These are phyloP conservation scores for Aspergillus sp. DNA, from an alignment of 2,329 filamentous ascomycete species.

Conservation along the genomic window DNA sequence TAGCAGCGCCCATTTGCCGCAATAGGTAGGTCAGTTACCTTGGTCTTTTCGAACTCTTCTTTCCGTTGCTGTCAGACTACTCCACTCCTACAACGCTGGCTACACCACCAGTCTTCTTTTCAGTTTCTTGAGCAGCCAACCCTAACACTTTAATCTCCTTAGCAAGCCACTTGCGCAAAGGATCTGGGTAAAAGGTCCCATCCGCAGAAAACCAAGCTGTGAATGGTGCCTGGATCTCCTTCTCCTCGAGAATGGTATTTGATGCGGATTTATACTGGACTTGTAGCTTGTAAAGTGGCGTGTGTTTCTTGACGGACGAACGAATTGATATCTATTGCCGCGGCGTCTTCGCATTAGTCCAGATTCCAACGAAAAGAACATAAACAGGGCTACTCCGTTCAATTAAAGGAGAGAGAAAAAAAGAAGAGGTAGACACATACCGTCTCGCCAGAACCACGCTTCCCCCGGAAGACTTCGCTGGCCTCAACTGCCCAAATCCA, in stretches of 20 bases:
- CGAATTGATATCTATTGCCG: constrained; percentile 66
- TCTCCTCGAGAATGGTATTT: constrained; percentile 43
- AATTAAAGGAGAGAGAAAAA: not conserved
- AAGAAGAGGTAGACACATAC: constrained; percentile 25
- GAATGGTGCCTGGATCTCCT: constrained; percentile 57
- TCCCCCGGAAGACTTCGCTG: constrained; percentile 77
- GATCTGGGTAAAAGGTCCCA: constrained; percentile 59
- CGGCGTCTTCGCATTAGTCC: not conserved
- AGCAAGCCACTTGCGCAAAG: constrained; percentile 63
- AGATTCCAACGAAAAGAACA: too few species aligned
- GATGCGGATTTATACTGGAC: constrained; percentile 50
- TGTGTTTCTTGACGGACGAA: constrained; percentile 73
- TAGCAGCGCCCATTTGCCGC: not conserved
- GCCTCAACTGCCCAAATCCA: constrained; percentile 87
- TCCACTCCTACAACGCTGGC: constrained; percentile 20
- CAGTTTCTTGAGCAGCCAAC: constrained; percentile 45
- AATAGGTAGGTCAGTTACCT: constrained; percentile 4
- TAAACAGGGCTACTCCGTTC: not conserved
- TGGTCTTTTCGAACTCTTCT: constrained; percentile 13
- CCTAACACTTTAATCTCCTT: constrained; percentile 56
- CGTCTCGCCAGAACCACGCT: constrained; percentile 66
- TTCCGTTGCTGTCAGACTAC: constrained; percentile 9
- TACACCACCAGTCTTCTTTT: constrained; percentile 30
- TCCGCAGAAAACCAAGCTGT: constrained; percentile 61
- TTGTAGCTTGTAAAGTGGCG: constrained; percentile 75